phyloP scores from a whole-genome alignment of 2,329 filamentous ascomycete species.

The Atkinsonella texensis region DNA sequence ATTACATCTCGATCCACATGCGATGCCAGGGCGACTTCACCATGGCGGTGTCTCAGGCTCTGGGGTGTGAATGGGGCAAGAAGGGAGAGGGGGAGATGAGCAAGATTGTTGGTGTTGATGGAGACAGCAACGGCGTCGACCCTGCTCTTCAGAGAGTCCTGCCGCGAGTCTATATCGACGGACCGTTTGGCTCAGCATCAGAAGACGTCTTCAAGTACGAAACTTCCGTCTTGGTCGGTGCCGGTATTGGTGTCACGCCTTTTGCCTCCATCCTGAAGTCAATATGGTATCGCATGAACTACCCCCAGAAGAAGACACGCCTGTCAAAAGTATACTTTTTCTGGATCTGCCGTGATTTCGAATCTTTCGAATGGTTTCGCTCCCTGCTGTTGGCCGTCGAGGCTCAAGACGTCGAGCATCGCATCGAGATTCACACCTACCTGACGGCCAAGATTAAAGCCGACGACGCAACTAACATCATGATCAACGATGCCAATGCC shows the following conservation, averaged over 20 bases:
- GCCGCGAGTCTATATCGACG: constrained; percentile 71
- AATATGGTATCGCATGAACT: constrained; percentile 91
- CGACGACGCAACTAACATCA: constrained; percentile 80
- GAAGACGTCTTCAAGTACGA: constrained; percentile 89
- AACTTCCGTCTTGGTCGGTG: constrained; percentile 65
- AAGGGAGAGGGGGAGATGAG: constrained; percentile 36
- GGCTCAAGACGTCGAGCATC: constrained; percentile 70
- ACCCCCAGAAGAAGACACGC: constrained; percentile 65
- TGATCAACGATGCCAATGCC: constrained; percentile 81
- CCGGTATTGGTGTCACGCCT: constrained; percentile 76
- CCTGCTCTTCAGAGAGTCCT: constrained; percentile 61
- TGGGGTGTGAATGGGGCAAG: constrained; percentile 64
- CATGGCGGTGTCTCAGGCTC: constrained; percentile 50
- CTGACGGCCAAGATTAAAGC: constrained; percentile 78
- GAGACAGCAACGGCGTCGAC: constrained; percentile 46
- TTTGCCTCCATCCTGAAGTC: constrained; percentile 82
- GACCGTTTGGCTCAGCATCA: constrained; percentile 74
- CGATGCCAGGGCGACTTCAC: constrained; percentile 78
- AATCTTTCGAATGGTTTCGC: constrained; percentile 82
- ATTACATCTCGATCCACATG: constrained; percentile 81
- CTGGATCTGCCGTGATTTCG: constrained; percentile 84
- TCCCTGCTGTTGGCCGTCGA: constrained; percentile 75
- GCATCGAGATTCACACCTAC: constrained; percentile 84
- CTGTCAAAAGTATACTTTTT: constrained; percentile 85
- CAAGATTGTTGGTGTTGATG: constrained; percentile 57